Evolutionary conservation across 768 basidiomycete species (phyloP), one percentile per base, ranked within the genome.

Genomic region (Collybia nuda): DNA sequence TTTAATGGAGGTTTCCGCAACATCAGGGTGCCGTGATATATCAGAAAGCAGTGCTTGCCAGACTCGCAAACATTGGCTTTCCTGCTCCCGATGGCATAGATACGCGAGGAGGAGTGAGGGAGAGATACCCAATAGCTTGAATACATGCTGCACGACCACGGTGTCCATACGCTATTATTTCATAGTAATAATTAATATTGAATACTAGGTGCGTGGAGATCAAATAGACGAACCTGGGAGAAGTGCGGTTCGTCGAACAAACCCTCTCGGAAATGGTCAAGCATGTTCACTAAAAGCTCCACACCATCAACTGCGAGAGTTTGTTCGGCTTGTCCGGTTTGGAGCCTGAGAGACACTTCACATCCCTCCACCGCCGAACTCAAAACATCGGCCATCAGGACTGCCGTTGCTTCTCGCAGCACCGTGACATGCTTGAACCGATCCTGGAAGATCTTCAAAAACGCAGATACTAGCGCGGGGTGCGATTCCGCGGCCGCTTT

Each of bases 21-120:
- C 54, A 11, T 67, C 64, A 0, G 68, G 61, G 22, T 71, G 62
- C 4, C 61, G 43, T 2, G 77, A 72, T 9, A 84, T 50, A 8
- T 65, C 66, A 1, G 62, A 60, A 1, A 90, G 71, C 15, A 86
- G 64, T 2, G 65, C 58, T 40, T 73, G 72, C 82, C 82, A 88
- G 8, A 81, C 62, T 2, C 52, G 39, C 21, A 63, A 48, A 19
- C 68, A 62, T 5, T 55, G 65, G 2, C 36, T 40, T n/a, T 73
- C 62, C 8, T 65, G 55, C 17, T 72, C 66, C 4, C 81, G 71
- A 54, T 77, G 63, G 7, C 65, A 53, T 19, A 90, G 68, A 54
- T 88, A 89, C 0, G 74, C 67, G 2, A 80, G 63, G 4, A 86
- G 62, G 0, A 85, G 66, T 1, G 67, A 44, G 0, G 79, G 75